Base-by-base conservation (phyloP, 2,329 filamentous ascomycete genomes). In the Fusarium marasasianum region DNA sequence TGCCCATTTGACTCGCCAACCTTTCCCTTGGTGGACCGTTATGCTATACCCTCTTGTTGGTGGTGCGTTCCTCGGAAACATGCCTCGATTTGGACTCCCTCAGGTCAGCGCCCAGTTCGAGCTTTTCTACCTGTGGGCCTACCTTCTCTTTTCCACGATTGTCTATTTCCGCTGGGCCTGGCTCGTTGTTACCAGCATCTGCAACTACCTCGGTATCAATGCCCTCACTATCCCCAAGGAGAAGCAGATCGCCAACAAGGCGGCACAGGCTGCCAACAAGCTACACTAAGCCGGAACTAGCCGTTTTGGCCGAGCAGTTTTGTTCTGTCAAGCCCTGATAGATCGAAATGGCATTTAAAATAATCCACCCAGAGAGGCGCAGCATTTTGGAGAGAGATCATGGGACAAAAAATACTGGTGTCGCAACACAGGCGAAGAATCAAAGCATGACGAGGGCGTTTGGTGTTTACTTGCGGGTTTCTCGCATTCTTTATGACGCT, bases 11-110 rank as follows among this genome's bases (percentile, higher is more conserved):
- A 96, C 96, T 5, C 91, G 91, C 72, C 96, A 98, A 82, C 94
- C 96, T 8, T 99, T 98, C 84, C 96, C 96, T 3, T 97, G 94
- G 88, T 98, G 95, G 95, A 98, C 96, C 17, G 89, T 96, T 55
- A 93, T 98, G 89, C 88, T 98, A 43, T 91, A 90, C 40, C 96
- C 96, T 13, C 91, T 99, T 44, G 88, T 98, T 54, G 93, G 93
- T 57, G 96, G 96, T 60, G 95, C 95, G 12, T 79, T 96, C 4
- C 84, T 98, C 45, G 92, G 90, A 29, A 98, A 98, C 83, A 84
- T 98, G 63, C 96, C 96, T 10, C 88, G 89, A 53, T 81, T 98
- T 48, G 94, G 94, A 3, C 84, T 96, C 22, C 86, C 91, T 4
- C 85, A 90, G 22, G 83, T 97, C 59, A 91, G 89, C 58, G 87